Evolutionary conservation across 2,329 filamentous ascomycete genomes (phyloP).

Genomic region (Teratosphaeria zuluensis): DNA sequence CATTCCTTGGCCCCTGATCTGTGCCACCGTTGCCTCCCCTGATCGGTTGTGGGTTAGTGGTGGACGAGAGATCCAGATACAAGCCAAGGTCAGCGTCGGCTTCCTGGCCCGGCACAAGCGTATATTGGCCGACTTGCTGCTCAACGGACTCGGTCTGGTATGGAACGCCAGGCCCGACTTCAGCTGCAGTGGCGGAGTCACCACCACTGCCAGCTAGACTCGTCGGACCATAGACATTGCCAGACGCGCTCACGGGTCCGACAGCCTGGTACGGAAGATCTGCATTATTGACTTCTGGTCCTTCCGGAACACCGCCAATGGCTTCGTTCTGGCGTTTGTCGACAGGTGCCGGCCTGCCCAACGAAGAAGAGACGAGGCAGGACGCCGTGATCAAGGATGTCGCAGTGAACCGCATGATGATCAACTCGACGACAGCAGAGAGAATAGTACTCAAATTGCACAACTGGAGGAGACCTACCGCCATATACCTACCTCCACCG

Average conservation of each 20-base stretch:
- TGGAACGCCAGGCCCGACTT: neutral
- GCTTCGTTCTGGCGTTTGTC: neutral
- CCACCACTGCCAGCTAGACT: neutral
- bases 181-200: neutral
- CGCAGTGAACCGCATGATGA: neutral
- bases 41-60: conserved; percentile 33
- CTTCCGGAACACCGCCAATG: neutral
- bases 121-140: conserved; percentile 18
- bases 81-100: conserved; percentile 29
- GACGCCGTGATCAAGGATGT: neutral
- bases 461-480: neutral
- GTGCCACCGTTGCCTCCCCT: conserved; percentile 25
- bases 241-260: neutral
- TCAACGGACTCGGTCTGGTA: neutral
- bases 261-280: neutral
- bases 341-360: neutral
- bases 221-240: neutral
- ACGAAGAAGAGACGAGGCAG: neutral
- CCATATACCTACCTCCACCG: neutral
- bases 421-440: neutral
- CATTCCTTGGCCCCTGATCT: conserved; percentile 21
- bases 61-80: conserved; percentile 28
- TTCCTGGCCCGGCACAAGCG: conserved; percentile 28
- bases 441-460: neutral
- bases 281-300: neutral